Evolutionary conservation across 352 stramenopile genomes (phyloP), one percentile per base, ranked within the genome.

Genomic region (Pythium aquatile): DNA sequence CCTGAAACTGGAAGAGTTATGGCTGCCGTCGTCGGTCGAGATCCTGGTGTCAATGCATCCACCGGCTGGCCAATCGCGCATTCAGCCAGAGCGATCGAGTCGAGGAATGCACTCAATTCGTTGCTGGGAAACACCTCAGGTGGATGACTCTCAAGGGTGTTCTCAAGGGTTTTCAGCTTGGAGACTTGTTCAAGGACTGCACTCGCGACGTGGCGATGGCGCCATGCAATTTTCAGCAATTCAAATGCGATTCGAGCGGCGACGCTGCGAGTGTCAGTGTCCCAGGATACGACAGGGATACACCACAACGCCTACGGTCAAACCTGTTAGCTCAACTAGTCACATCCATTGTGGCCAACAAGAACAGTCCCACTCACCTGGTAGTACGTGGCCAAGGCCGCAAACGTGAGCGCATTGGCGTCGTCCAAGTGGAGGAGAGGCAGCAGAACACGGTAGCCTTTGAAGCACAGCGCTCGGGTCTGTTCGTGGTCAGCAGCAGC

Each of bases 401-500:
- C 65, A 32, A 88, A 90, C 0, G 72, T 73, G 32, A 88, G 24
- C 2, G 68, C 75, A 32, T 70, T 74, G 13, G 71, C 63, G 20
- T 75, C 73, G 5, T 79, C 68, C 30, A 90, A 64, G 46, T 90
- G 81, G 1, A 92, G 63, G n/a, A 92, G 53, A 17, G 85, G 85
- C 1, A 94, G 68, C 61, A 92, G 40, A 1, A 88, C 37, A 3
- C 76, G 73, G 40, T 92, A 94, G 6, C 83, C 76, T 70, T 87
- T 91, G 60, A 91, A 91, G 55, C 73, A 73, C 17, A 92, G 61
- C 4, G 61, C 44, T 11, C 71, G 70, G 35, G 90, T 81, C 17
- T 80, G 69, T 56, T 88, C 81, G 8, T 56, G 39, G 54, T 91
- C 84, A 3, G 65, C 73, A 11, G 74, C 76, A 1, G 80, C 74